Percentiles rank a stretch among this genome's conserved stretches.
Conservation (phyloP, 1,284 basidiomycete genomes). For the Vanrija sp. region DNA sequence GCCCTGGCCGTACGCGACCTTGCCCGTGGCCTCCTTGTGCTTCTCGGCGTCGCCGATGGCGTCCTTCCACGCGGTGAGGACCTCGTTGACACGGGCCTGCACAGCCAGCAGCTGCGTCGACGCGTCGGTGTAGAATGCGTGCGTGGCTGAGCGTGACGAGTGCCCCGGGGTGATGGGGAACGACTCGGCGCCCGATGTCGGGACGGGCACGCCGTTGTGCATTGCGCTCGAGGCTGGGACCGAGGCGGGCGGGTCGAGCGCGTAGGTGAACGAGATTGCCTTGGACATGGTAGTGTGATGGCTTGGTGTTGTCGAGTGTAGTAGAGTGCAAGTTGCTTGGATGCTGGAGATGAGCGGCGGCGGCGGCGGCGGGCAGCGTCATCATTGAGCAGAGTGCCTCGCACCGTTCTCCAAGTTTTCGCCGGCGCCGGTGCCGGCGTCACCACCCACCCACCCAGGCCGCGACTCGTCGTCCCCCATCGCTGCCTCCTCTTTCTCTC, state of each 20-base stretch:
- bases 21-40: slow-evolving; percentile 27
- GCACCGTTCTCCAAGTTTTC: background rate
- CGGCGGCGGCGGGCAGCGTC: background rate
- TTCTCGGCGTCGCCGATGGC: slow-evolving; percentile 35
- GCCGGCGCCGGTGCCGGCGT: background rate
- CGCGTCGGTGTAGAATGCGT: slow-evolving; percentile 21
- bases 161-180: slow-evolving; percentile 1
- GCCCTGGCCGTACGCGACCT: slow-evolving; percentile 25
- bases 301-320: background rate
- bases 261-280: slow-evolving; percentile 19
- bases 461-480: background rate
- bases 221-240: slow-evolving; percentile 4
- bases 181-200: slow-evolving; percentile 2
- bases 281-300: background rate
- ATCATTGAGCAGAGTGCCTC: background rate
- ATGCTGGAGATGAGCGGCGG: background rate
- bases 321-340: background rate
- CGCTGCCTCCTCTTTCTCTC: background rate
- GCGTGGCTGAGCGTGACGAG: slow-evolving; percentile 12
- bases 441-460: too few species aligned
- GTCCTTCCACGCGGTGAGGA: slow-evolving; percentile 37
- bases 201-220: slow-evolving; percentile 8
- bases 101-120: slow-evolving; percentile 17
- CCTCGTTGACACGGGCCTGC: slow-evolving; percentile 26
- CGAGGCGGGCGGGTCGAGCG: slow-evolving; percentile 19